These are phyloP conservation scores for Hyaloperonospora brassicae DNA, from an alignment of 352 stramenopile species.

Conservation along the genomic window DNA sequence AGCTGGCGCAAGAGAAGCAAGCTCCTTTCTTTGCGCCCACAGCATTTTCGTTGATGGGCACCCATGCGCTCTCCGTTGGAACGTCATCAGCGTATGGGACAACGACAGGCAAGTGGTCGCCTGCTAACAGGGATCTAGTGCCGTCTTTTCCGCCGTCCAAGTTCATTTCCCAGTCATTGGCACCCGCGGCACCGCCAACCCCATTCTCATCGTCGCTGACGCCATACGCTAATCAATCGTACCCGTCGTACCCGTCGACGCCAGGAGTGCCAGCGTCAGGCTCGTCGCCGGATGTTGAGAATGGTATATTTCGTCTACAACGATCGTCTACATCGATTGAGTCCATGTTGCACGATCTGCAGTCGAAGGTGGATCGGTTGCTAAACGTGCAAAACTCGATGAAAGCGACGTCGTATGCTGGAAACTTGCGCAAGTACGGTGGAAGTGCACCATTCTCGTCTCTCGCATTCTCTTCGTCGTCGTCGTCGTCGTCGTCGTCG, in stretches of 20 bases:
- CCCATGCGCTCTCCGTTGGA: conserved; percentile 1
- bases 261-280: conserved; percentile 7
- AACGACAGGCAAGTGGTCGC: conserved; percentile 19
- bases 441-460: conserved; percentile 12
- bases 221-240: conserved; percentile 21
- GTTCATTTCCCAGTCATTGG: conserved; percentile 14
- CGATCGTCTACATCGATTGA: conserved; percentile 75
- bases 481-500: conserved; percentile 30
- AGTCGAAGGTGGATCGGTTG: conserved; percentile 76
- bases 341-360: conserved; percentile 56
- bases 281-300: conserved; percentile 43
- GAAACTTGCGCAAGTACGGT: conserved; percentile 22
- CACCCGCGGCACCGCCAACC: conserved; percentile 9
- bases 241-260: conserved; percentile 11
- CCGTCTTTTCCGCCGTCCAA: conserved; percentile 24
- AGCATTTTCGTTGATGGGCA: conserved; percentile 17
- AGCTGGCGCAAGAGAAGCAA: conserved; percentile 13
- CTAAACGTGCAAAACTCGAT: conserved; percentile 48
- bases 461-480: conserved; percentile 25
- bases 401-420: conserved; percentile 40
- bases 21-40: conserved; percentile 18
- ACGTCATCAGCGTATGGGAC: conserved; percentile 9
- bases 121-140: conserved; percentile 25
- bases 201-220: conserved; percentile 26
- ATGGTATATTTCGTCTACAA: conserved; percentile 56